Evolutionary conservation across 1,284 basidiomycete species (phyloP).

Genomic region (Cutaneotrichosporon daszewskae): DNA sequence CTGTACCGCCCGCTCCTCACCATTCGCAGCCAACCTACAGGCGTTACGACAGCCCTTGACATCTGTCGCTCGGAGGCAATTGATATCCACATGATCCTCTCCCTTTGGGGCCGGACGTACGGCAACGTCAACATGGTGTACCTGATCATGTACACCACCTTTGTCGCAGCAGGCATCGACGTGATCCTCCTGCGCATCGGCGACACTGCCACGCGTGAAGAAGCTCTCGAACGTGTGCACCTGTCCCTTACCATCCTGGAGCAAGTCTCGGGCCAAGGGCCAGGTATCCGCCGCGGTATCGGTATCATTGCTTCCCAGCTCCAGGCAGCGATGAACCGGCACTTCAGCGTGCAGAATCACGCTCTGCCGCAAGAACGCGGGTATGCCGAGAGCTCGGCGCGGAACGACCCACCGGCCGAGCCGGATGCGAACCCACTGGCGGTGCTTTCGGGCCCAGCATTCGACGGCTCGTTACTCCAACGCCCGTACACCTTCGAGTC

Average conservation of each 20-base stretch:
- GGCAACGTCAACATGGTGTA: conserved; percentile 26
- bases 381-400: conserved; percentile 2
- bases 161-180: conserved; percentile 22
- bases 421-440: not conserved
- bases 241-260: conserved; percentile 20
- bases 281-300: conserved; percentile 19
- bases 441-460: not conserved
- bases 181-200: conserved; percentile 20
- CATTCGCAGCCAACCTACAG: conserved; percentile 15
- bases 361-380: not conserved
- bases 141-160: conserved; percentile 22
- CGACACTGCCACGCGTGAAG: conserved; percentile 17
- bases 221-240: conserved; percentile 20
- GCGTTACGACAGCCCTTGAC: conserved; percentile 17
- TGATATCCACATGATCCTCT: conserved; percentile 21
- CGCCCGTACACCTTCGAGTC: conserved; percentile 5
- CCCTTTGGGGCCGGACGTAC: conserved; percentile 20
- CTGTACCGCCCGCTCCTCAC: conserved; percentile 22
- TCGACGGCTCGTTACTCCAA: not conserved
- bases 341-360: not conserved
- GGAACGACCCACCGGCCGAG: not conserved
- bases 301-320: conserved; percentile 18
- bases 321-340: conserved; percentile 13
- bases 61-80: conserved; percentile 19
- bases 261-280: conserved; percentile 18